These are phyloP conservation scores for Carallia brachiata DNA, from an alignment of 345 rosid genomes.

Conservation along the genomic window DNA sequence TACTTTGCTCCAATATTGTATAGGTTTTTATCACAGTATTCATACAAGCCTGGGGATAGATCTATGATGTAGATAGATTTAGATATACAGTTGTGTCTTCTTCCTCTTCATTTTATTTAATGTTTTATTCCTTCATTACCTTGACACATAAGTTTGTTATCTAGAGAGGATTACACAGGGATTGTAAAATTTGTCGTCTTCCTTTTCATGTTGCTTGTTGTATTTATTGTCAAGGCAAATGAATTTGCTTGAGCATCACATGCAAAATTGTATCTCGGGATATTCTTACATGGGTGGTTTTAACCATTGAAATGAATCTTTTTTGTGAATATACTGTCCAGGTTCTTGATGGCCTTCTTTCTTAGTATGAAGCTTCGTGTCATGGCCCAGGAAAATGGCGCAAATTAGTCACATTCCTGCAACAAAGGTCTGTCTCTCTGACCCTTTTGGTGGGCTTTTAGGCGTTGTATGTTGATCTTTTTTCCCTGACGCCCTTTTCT, in stretches of 20 bases:
- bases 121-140: too few relatives aligned
- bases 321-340: slow-evolving; percentile 30
- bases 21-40: background rate
- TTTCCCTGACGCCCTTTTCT: slow-evolving; percentile 2
- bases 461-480: background rate
- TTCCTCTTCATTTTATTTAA: background rate
- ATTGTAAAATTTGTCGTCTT: too few relatives aligned
- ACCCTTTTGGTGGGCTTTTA: background rate
- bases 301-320: slow-evolving; percentile 1
- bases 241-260: too few relatives aligned
- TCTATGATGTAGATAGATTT: too few relatives aligned
- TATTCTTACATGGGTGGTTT: background rate
- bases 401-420: slow-evolving; percentile 78
- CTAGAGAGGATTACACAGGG: background rate
- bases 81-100: background rate
- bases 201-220: background rate
- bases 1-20: background rate
- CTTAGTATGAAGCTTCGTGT: slow-evolving; percentile 71
- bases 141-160: background rate
- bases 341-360: slow-evolving; percentile 77
- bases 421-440: slow-evolving; percentile 68
- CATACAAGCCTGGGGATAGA: background rate
- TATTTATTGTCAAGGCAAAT: background rate
- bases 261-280: background rate
- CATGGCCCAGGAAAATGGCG: slow-evolving; percentile 95